Evolutionary conservation across 495 filamentous ascomycete genomes (phyloP).

Genomic region (Talaromyces wortmannii): DNA sequence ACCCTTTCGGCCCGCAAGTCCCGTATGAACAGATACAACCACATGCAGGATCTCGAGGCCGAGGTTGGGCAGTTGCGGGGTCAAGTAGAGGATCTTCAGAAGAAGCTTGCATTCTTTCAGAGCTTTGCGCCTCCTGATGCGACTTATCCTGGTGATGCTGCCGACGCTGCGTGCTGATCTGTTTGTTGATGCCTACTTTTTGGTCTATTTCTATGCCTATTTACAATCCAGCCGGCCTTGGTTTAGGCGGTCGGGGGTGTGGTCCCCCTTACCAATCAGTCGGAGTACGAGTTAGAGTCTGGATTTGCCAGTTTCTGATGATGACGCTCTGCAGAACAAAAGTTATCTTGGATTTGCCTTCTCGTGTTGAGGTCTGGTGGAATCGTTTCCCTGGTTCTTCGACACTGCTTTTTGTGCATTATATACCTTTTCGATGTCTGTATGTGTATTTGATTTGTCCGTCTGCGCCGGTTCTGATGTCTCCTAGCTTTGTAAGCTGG

Average conservation of each 20-base stretch:
- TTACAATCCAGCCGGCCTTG: not conserved
- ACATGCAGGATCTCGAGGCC: not conserved
- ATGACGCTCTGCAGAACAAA: slow-evolving; percentile 18
- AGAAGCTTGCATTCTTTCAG: not conserved
- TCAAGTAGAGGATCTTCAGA: not conserved
- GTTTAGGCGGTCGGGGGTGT: slow-evolving; percentile 20
- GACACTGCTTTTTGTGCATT: slow-evolving; percentile 10
- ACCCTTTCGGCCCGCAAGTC: slow-evolving; percentile 94
- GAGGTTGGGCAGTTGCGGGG: not conserved
- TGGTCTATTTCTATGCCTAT: slow-evolving; percentile 8
- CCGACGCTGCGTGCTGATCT: not conserved
- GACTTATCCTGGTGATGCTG: not conserved
- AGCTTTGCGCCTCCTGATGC: not conserved
- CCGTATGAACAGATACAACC: slow-evolving; percentile 70
- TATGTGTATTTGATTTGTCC: slow-evolving; percentile 14
- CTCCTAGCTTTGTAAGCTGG: slow-evolving; percentile 25
- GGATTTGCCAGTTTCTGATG: slow-evolving; percentile 7
- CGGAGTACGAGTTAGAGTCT: slow-evolving; percentile 18
- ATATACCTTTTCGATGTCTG: slow-evolving; percentile 14
- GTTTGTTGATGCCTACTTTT: slow-evolving; percentile 6
- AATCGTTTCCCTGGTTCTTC: too few species aligned
- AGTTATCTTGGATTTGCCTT: slow-evolving; percentile 17
- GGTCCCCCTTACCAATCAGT: slow-evolving; percentile 18
- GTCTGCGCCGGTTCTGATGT: slow-evolving; percentile 48
- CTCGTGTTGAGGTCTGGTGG: too few species aligned